Evolutionary conservation across 495 filamentous ascomycete genomes (phyloP).

Genomic region (Daldinia decipiens): DNA sequence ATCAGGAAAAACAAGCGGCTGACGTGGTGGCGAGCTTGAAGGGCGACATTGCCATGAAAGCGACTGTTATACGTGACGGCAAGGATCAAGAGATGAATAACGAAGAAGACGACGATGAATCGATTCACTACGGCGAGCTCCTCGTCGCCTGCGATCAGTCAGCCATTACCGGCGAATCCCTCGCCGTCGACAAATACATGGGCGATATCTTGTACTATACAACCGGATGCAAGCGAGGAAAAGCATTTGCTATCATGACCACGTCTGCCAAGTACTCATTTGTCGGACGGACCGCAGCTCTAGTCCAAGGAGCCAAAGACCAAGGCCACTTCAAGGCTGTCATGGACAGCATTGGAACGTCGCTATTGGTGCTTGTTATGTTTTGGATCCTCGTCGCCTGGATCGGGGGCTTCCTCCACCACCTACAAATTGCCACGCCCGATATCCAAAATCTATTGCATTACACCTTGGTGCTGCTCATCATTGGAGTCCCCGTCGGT

Average conservation of each 20-base stretch:
- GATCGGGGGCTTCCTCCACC: slow-evolving; percentile 86
- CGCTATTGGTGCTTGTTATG: slow-evolving; percentile 81
- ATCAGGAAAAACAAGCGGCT: slow-evolving; percentile 87
- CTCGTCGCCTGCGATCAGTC: slow-evolving; percentile 92
- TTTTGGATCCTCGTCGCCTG: slow-evolving; percentile 82
- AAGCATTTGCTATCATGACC: slow-evolving; percentile 80
- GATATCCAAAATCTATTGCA: slow-evolving; percentile 68
- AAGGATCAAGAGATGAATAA: slow-evolving; percentile 69
- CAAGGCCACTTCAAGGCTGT: slow-evolving; percentile 90
- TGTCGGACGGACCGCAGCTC: slow-evolving; percentile 84
- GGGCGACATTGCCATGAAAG: slow-evolving; percentile 86
- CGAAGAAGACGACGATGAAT: slow-evolving; percentile 81
- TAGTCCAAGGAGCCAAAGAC: slow-evolving; percentile 77
- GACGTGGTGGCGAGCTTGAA: slow-evolving; percentile 83
- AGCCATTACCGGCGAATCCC: slow-evolving; percentile 89
- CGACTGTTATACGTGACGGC: slow-evolving; percentile 76
- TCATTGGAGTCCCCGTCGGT: slow-evolving; percentile 95
- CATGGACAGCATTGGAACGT: slow-evolving; percentile 83
- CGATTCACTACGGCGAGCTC: slow-evolving; percentile 76
- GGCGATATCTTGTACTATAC: slow-evolving; percentile 82
- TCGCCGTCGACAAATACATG: slow-evolving; percentile 87
- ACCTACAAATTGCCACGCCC: slow-evolving; percentile 69
- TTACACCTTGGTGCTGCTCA: slow-evolving; percentile 85
- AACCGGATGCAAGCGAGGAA: slow-evolving; percentile 87
- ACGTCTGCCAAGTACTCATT: slow-evolving; percentile 85